Percentiles rank a stretch among this genome's conserved stretches.
phyloP scores from a whole-genome alignment of 78 protist species.

The Cyanophora paradoxa region DNA sequence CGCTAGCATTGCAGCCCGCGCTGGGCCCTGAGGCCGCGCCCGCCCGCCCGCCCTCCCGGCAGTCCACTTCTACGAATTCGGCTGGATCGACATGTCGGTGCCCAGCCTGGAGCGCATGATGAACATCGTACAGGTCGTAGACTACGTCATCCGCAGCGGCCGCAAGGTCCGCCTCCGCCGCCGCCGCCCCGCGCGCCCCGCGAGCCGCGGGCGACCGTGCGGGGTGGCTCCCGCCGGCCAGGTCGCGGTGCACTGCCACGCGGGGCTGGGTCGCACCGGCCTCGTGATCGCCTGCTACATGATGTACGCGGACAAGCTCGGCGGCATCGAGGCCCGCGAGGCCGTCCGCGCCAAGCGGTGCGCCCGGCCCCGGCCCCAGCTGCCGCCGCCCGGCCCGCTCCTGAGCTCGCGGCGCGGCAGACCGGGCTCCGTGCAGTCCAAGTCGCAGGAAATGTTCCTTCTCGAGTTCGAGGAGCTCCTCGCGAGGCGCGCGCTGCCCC shows the following conservation, averaged over 20 bases:
- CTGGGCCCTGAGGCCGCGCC: too few species aligned
- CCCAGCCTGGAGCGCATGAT: not conserved
- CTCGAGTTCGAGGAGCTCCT: not conserved
- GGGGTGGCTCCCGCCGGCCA: not conserved
- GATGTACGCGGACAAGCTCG: not conserved
- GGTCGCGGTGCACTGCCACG: conserved; percentile 30
- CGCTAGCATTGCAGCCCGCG: too few species aligned
- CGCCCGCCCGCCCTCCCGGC: not conserved
- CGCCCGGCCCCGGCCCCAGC: too few species aligned
- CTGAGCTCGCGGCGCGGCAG: not conserved
- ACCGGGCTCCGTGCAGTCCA: not conserved
- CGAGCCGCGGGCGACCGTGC: too few species aligned
- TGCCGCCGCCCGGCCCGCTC: too few species aligned
- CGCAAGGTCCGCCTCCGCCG: too few species aligned
- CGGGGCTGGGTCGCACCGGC: conserved; percentile 12
- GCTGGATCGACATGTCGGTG: conserved; percentile 17
- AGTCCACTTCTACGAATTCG: conserved; percentile 12
- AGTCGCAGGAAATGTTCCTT: not conserved
- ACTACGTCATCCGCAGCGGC: not conserved
- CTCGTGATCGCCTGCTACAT: not conserved
- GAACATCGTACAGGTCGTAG: conserved; percentile 16
- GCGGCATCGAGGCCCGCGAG: not conserved
- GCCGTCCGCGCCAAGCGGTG: too few species aligned
- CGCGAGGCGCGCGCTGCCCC: not conserved
- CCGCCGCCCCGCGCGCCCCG: too few species aligned